Conservation (phyloP, 306 rosid species). For the Comarum palustre region DNA sequence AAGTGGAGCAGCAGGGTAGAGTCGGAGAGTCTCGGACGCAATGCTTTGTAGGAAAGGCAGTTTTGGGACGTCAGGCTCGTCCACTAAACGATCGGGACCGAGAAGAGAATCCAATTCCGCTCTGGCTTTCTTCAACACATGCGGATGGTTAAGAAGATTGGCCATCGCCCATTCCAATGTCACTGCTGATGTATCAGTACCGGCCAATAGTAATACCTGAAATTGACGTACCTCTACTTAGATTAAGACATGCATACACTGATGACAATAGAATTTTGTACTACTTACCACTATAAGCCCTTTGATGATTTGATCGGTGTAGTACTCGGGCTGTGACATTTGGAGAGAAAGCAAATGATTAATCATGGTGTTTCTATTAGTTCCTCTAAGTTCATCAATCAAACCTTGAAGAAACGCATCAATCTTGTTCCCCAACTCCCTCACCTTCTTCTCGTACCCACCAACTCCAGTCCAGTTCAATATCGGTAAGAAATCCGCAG, state of each 20-base stretch:
- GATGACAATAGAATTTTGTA: neutral
- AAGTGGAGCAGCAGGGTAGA: constrained; percentile 33
- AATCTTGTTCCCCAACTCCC: constrained; percentile 1
- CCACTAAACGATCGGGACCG: constrained; percentile 22
- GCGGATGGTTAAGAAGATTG: constrained; percentile 31
- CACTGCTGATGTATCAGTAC: constrained; percentile 30
- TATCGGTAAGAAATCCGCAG: constrained; percentile 24
- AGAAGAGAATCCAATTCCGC: constrained; percentile 22
- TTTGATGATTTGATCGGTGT: constrained; percentile 61
- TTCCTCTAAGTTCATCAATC: constrained; percentile 42
- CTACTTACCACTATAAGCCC: constrained; percentile 51
- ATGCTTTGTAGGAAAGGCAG: constrained; percentile 34
- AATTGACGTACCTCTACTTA: neutral
- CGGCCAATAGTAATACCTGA: constrained; percentile 28
- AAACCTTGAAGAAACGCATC: constrained; percentile 46
- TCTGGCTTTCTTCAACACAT: constrained; percentile 24
- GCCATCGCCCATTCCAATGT: constrained; percentile 35
- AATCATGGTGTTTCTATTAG: constrained; percentile 35
- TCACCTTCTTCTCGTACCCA: constrained; percentile 18
- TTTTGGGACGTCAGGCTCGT: constrained; percentile 29
- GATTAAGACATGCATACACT: neutral
- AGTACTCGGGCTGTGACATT: constrained; percentile 54
- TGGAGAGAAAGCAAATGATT: constrained; percentile 50
- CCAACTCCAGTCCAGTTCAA: constrained; percentile 10
- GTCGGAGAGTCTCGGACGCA: constrained; percentile 33